phyloP scores from a whole-genome alignment of 1,284 basidiomycete species.

The Melampsora americana region DNA sequence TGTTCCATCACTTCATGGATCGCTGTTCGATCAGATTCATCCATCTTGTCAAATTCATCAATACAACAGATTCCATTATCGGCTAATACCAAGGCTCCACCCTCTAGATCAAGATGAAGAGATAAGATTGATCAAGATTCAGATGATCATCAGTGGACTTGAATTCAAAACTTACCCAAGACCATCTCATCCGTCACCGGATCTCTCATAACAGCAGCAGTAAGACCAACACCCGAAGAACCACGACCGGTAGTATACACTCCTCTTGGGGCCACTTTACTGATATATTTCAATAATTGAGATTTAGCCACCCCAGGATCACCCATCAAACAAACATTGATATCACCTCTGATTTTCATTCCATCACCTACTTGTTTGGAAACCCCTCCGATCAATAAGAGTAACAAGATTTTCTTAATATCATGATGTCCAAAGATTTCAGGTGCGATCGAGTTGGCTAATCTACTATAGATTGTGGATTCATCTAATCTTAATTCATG shows the following conservation, averaged over 20 bases:
- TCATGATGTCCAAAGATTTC: constrained; percentile 98
- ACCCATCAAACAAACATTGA: constrained; percentile 98
- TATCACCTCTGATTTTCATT: constrained; percentile 96
- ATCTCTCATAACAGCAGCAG: constrained; percentile 97
- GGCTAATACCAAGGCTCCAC: constrained; percentile 93
- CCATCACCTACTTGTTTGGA: constrained; percentile 93
- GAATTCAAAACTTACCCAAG: constrained; percentile 66
- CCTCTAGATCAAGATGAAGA: constrained; percentile 64
- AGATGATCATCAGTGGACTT: constrained; percentile 1
- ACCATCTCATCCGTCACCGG: constrained; percentile 99
- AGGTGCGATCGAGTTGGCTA: constrained; percentile 78
- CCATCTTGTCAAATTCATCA: constrained; percentile 99
- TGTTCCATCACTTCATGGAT: constrained; percentile 99
- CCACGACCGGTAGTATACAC: constrained; percentile 98
- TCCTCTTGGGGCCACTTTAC: constrained; percentile 94
- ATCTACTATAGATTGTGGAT: constrained; percentile 71
- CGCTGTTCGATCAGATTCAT: constrained; percentile 91
- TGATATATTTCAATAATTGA: constrained; percentile 95
- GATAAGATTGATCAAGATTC: constrained; percentile 8
- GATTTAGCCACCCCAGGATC: constrained; percentile 99
- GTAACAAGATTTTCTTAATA: constrained; percentile 93
- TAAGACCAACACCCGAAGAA: constrained; percentile 95
- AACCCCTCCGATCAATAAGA: constrained; percentile 91
- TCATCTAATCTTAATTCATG: constrained; percentile 70
- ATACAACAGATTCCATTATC: constrained; percentile 99